These are phyloP conservation scores for Claviceps monticola DNA, from an alignment of 2,329 filamentous ascomycete species.

Conservation along the genomic window DNA sequence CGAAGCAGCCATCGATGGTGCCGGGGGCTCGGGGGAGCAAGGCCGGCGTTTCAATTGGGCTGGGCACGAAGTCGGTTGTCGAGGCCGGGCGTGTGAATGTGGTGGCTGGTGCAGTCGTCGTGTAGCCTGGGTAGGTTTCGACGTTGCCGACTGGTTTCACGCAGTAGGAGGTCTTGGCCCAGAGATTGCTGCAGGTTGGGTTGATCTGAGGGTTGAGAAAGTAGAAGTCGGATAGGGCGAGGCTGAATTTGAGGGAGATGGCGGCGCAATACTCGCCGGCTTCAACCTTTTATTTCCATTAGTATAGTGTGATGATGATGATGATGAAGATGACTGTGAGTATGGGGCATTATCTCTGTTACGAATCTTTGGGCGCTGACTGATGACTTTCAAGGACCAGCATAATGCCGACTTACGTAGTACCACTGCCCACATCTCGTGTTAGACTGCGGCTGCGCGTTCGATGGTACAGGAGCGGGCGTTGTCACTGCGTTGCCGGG, in stretches of 20 bases:
- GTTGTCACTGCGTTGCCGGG: background rate
- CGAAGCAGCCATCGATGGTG: background rate
- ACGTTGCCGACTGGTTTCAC: background rate
- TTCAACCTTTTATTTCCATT: background rate
- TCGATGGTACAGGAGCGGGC: background rate
- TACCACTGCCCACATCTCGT: background rate
- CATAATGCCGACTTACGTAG: background rate
- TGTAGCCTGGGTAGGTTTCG: background rate
- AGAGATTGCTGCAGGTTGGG: background rate
- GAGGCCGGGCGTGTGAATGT: background rate
- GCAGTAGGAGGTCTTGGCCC: background rate
- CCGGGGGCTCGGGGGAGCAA: background rate
- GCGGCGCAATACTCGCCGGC: background rate
- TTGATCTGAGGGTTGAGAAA: slow-evolving; percentile 16
- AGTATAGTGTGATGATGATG: no score
- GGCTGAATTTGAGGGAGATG: slow-evolving; percentile 7
- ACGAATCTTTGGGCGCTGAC: no score
- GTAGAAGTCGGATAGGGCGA: slow-evolving; percentile 30
- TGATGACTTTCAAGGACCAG: no score
- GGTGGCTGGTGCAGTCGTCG: background rate
- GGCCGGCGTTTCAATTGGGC: background rate
- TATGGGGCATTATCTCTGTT: no score
- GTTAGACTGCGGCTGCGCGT: background rate
- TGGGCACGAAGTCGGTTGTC: background rate
- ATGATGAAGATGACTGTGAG: no score